Conservation (phyloP, 768 basidiomycete genomes). For the Tulasnella sp. region DNA sequence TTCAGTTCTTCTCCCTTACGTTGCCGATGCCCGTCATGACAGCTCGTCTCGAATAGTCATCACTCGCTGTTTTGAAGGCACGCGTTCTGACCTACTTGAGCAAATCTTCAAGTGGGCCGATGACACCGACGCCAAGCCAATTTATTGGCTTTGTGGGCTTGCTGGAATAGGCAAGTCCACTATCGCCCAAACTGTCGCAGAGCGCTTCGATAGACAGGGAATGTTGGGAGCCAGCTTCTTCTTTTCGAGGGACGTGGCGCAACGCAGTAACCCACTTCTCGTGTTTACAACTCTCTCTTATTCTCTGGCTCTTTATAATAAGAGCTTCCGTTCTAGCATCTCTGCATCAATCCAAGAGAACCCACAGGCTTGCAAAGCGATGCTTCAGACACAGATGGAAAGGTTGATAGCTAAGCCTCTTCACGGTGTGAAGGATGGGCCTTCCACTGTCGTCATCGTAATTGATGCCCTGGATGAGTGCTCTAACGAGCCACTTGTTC, state of each 20-base stretch:
- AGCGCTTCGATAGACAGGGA: constrained; percentile 17
- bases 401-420: constrained; percentile 18
- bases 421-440: neutral
- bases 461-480: constrained; percentile 32
- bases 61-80: constrained; percentile 5
- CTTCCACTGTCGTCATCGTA: constrained; percentile 23
- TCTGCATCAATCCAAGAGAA: constrained; percentile 7
- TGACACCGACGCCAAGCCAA: neutral
- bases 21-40: too few species aligned
- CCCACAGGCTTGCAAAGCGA: constrained; percentile 1
- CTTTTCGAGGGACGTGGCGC: constrained; percentile 22
- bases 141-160: constrained; percentile 26
- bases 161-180: constrained; percentile 32
- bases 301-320: constrained; percentile 22
- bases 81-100: neutral
- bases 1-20: too few species aligned
- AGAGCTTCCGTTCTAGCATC: neutral
- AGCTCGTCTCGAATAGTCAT: too few species aligned
- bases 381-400: constrained; percentile 19
- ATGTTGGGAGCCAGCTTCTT: constrained; percentile 28
- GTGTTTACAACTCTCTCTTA: constrained; percentile 27
- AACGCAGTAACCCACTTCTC: constrained; percentile 19
- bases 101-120: neutral
- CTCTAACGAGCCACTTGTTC: constrained; percentile 1
- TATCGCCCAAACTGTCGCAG: constrained; percentile 27